Evolutionary conservation across 768 basidiomycete species (phyloP).

Genomic region (Serendipita sp.): DNA sequence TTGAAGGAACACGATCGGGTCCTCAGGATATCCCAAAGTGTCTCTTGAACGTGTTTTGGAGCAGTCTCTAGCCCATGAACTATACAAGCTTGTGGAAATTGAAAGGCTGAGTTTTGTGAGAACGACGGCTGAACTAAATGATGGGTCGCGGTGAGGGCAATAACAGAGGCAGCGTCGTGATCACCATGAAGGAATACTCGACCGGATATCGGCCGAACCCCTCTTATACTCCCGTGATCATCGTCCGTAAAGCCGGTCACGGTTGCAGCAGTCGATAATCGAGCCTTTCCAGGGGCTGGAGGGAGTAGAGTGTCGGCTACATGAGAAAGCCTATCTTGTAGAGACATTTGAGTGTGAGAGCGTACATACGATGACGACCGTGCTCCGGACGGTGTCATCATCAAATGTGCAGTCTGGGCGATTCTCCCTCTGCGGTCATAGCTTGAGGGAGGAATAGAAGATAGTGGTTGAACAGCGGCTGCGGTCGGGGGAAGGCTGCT

Average conservation of each 20-base stretch:
- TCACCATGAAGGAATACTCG: neutral
- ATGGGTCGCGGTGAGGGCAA: neutral
- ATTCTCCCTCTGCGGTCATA: slow-evolving; percentile 11
- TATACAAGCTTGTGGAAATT: slow-evolving; percentile 43
- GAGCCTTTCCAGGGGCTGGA: neutral
- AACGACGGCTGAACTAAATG: neutral
- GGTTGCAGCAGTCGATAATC: slow-evolving; percentile 4
- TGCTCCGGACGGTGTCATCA: neutral
- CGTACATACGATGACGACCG: slow-evolving; percentile 12
- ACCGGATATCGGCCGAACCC: neutral
- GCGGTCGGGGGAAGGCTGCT: neutral
- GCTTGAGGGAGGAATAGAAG: slow-evolving; percentile 13
- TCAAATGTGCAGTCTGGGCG: neutral
- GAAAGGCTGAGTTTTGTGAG: slow-evolving; percentile 12
- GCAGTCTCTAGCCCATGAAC: slow-evolving; percentile 56
- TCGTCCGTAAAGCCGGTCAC: neutral
- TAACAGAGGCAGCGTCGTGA: neutral
- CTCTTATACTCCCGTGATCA: neutral
- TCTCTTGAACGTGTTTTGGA: slow-evolving; percentile 35
- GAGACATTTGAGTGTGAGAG: slow-evolving; percentile 17
- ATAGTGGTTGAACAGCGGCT: neutral
- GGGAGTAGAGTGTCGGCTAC: slow-evolving; percentile 17
- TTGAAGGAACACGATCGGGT: slow-evolving; percentile 37
- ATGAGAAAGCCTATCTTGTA: slow-evolving; percentile 18
- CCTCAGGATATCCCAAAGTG: slow-evolving; percentile 35